A percentile compares a stretch with the other conserved stretches of the same genome.
phyloP scores from a whole-genome alignment of 306 rosid species.

The Ochetophila trinervis region DNA sequence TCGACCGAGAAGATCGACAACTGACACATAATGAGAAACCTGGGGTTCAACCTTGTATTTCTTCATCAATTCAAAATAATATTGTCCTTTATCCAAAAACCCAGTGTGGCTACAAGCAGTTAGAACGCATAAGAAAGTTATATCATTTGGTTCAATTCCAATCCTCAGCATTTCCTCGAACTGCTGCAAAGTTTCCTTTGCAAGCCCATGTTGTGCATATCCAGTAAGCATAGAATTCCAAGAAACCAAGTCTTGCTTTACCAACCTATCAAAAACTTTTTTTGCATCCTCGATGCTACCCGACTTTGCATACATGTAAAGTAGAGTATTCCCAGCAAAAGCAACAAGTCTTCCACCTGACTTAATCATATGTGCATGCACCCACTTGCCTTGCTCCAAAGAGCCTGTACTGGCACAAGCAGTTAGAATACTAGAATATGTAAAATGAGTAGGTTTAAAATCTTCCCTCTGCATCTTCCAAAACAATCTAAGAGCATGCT shows the following conservation, averaged over 20 bases:
- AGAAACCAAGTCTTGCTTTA: conserved; percentile 28
- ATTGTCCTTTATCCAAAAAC: conserved; percentile 27
- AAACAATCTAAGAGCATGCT: conserved; percentile 25
- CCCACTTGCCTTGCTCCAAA: conserved; percentile 40
- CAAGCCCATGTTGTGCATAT: conserved; percentile 37
- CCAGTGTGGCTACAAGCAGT: conserved; percentile 34
- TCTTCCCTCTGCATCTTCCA: conserved; percentile 24
- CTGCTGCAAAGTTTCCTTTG: conserved; percentile 20
- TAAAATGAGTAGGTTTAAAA: conserved; percentile 28
- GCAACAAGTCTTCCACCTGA: conserved; percentile 24
- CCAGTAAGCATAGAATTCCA: conserved; percentile 38
- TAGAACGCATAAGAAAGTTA: conserved; percentile 33
- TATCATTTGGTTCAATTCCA: conserved; percentile 27
- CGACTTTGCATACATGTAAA: conserved; percentile 38
- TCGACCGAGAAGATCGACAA: conserved; percentile 38
- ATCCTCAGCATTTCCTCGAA: conserved; percentile 31
- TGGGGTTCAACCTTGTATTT: conserved; percentile 25
- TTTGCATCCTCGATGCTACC: conserved; percentile 34
- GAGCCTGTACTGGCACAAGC: conserved; percentile 34
- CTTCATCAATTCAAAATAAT: conserved; percentile 31
- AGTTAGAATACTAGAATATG: conserved; percentile 30
- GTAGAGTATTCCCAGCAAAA: conserved; percentile 35
- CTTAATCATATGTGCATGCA: conserved; percentile 36
- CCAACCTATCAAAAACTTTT: conserved; percentile 29
- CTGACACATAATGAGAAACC: conserved; percentile 30